These are phyloP conservation scores for Scenedesmus sp. DNA, from an alignment of 163 green algal genomes.

Conservation along the genomic window DNA sequence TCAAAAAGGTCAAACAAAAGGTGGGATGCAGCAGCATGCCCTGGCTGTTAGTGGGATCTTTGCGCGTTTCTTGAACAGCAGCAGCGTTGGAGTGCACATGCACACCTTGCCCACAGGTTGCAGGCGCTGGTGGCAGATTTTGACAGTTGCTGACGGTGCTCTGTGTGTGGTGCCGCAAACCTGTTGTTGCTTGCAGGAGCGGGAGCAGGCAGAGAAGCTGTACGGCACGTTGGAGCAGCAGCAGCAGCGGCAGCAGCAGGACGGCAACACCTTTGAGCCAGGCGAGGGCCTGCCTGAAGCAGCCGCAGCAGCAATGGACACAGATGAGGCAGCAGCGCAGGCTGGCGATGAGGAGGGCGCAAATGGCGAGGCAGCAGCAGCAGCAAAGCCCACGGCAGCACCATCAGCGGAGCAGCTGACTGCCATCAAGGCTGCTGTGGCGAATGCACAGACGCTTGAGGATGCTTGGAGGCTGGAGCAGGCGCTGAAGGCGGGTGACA, in stretches of 20 bases:
- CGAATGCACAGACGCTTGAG: conserved; percentile 90
- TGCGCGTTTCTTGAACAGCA: neutral
- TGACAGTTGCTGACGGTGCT: neutral
- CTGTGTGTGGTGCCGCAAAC: neutral
- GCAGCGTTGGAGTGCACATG: neutral
- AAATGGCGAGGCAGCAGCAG: conserved; percentile 39
- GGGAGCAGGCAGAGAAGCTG: conserved; percentile 71
- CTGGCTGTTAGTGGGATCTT: neutral
- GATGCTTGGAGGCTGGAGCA: conserved; percentile 89
- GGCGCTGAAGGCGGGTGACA: conserved; percentile 79
- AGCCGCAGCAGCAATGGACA: conserved; percentile 47
- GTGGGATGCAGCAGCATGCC: conserved; percentile 56
- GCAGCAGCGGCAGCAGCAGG: conserved; percentile 38
- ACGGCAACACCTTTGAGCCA: conserved; percentile 87
- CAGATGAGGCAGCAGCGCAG: conserved; percentile 48
- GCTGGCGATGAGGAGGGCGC: conserved; percentile 13
- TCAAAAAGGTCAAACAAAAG: conserved; percentile 94
- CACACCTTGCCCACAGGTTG: neutral
- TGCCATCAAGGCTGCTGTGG: conserved; percentile 94
- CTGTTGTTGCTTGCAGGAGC: conserved; percentile 70
- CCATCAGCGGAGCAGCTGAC: conserved; percentile 88
- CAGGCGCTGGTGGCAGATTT: neutral
- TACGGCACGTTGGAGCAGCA: conserved; percentile 61
- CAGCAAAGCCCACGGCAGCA: conserved; percentile 57
- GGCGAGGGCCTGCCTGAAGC: conserved; percentile 79